Evolutionary conservation across 495 filamentous ascomycete species (phyloP).

Genomic region (Penicillium desertorum): DNA sequence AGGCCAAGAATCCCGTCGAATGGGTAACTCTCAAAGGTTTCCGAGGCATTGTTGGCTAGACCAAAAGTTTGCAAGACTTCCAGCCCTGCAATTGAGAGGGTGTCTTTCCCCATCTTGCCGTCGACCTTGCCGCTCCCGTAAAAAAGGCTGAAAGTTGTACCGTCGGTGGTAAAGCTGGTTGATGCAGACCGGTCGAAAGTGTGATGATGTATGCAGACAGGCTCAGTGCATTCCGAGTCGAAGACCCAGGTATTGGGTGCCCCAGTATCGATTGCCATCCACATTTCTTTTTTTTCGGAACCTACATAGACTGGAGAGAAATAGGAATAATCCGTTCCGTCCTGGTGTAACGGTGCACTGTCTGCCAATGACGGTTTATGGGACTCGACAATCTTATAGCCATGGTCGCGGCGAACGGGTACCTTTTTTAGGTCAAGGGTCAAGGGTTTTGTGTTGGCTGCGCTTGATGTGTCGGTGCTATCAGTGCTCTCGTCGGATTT

Average conservation of each 20-base stretch:
- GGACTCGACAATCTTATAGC: conserved; percentile 58
- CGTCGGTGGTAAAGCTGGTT: conserved; percentile 49
- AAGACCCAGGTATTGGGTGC: conserved; percentile 80
- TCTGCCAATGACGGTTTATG: conserved; percentile 52
- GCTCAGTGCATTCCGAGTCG: conserved; percentile 58
- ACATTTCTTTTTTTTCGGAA: conserved; percentile 59
- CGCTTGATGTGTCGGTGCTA: not conserved
- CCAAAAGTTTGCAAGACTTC: conserved; percentile 64
- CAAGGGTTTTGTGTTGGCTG: conserved; percentile 13
- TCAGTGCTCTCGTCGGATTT: conserved; percentile 18
- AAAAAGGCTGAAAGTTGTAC: conserved; percentile 50
- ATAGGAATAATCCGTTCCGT: conserved; percentile 76
- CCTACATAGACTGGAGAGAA: conserved; percentile 69
- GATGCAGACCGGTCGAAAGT: conserved; percentile 64
- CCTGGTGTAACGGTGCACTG: conserved; percentile 67
- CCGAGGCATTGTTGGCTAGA: conserved; percentile 60
- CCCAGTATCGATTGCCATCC: conserved; percentile 78
- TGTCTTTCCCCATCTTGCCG: conserved; percentile 64
- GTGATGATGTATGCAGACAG: conserved; percentile 63
- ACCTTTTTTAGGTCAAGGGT: conserved; percentile 37
- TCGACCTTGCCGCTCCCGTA: conserved; percentile 73
- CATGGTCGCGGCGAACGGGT: conserved; percentile 44
- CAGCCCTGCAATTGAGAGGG: conserved; percentile 61
- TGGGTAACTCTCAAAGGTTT: conserved; percentile 70
- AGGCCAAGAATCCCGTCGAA: conserved; percentile 87